Evolutionary conservation across 2,329 filamentous ascomycete species (phyloP).

Genomic region (Aspergillus pseudotamarii): DNA sequence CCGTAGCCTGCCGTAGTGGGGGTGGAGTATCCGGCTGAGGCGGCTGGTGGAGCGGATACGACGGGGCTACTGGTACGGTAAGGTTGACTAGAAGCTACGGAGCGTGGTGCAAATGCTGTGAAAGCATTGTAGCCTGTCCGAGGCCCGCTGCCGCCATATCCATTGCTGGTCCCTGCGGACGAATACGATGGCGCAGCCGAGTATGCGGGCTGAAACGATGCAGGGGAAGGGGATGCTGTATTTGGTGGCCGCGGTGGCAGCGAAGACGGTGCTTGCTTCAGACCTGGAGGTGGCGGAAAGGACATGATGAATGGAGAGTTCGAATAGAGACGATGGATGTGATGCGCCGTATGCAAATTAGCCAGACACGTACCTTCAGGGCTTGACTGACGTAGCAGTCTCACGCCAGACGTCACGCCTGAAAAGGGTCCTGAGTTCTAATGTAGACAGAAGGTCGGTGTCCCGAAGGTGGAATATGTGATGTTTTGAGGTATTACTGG

Average conservation of each 20-base stretch:
- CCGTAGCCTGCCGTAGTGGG: constrained; percentile 45
- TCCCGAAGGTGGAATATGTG: neutral
- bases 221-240: constrained; percentile 30
- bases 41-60: constrained; percentile 40
- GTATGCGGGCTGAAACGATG: constrained; percentile 58
- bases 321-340: constrained; percentile 35
- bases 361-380: constrained; percentile 48
- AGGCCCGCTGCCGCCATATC: constrained; percentile 38
- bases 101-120: constrained; percentile 62
- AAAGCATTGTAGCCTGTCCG: constrained; percentile 48
- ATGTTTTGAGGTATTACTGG: neutral
- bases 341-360: constrained; percentile 34
- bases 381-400: constrained; percentile 38
- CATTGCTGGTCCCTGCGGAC: constrained; percentile 22
- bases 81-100: constrained; percentile 53
- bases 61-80: constrained; percentile 42
- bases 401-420: constrained; percentile 40
- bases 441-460: neutral
- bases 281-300: constrained; percentile 83
- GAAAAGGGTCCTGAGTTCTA: constrained; percentile 25
- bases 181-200: constrained; percentile 43
- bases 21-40: constrained; percentile 37
- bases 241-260: constrained; percentile 76
- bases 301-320: constrained; percentile 67
- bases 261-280: constrained; percentile 57